Evolutionary conservation across 2,329 filamentous ascomycete genomes (phyloP).

Genomic region (Xylariales sp.): DNA sequence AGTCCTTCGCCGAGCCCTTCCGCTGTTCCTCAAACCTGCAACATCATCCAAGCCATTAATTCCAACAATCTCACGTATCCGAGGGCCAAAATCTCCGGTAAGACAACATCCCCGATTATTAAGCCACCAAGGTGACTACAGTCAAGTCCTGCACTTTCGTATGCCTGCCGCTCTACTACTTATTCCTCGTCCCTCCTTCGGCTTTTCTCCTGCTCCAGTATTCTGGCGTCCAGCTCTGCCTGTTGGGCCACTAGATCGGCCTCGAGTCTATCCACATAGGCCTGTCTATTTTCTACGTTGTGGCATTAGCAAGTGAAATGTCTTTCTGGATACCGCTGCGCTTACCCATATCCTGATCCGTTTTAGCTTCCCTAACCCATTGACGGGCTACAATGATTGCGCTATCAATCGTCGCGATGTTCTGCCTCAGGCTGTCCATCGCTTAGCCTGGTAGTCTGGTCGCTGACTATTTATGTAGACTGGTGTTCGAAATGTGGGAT

Average conservation of each 20-base stretch:
- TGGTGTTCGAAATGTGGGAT: neutral
- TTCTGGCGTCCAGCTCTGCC: conserved; percentile 27
- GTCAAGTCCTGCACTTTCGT: neutral
- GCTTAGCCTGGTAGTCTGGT: conserved; percentile 1
- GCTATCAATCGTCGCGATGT: conserved; percentile 36
- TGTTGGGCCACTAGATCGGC: conserved; percentile 28
- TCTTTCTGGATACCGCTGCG: neutral
- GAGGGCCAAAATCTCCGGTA: neutral
- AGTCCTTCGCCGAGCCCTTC: conserved; percentile 3
- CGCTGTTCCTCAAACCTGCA: neutral
- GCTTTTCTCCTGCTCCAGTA: neutral
- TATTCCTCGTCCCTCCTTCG: conserved; percentile 1
- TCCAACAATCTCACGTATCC: neutral
- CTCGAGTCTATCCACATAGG: conserved; percentile 27
- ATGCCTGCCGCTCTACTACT: conserved; percentile 4
- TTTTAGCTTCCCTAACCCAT: conserved; percentile 35
- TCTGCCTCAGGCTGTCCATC: conserved; percentile 33
- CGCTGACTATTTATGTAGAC: conserved; percentile 7
- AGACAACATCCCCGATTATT: neutral
- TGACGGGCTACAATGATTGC: conserved; percentile 37
- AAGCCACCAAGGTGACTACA: neutral
- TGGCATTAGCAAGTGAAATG: conserved; percentile 15
- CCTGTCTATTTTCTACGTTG: conserved; percentile 28
- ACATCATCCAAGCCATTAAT: neutral
- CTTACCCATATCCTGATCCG: conserved; percentile 29